phyloP scores from a whole-genome alignment of 2,329 filamentous ascomycete genomes.

The Cladophialophora chaetospira region DNA sequence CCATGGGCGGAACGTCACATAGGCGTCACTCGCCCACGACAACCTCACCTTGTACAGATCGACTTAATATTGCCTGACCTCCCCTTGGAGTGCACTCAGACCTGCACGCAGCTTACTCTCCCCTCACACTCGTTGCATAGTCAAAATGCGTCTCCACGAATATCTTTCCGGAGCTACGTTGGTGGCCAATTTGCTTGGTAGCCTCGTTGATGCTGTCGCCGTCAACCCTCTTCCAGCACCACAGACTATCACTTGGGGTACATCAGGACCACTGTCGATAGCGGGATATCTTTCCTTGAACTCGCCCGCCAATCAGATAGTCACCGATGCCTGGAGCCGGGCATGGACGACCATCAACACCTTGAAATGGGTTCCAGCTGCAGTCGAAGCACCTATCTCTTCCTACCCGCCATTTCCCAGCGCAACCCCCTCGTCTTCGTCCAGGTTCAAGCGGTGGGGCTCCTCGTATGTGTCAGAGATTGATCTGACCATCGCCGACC shows the following conservation, averaged over 20 bases:
- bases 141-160: conserved; percentile 8
- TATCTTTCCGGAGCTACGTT: background rate
- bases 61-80: conserved; percentile 1
- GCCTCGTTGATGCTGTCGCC: conserved; percentile 43
- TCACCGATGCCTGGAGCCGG: conserved; percentile 54
- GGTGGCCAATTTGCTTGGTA: background rate
- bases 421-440: conserved; percentile 40
- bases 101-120: background rate
- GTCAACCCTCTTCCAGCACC: conserved; percentile 60
- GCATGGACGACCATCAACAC: conserved; percentile 51
- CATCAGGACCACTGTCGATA: conserved; percentile 52
- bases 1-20: conserved; percentile 6
- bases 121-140: background rate
- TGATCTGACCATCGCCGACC: conserved; percentile 50
- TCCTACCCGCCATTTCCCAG: conserved; percentile 56
- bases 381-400: conserved; percentile 54
- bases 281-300: conserved; percentile 43
- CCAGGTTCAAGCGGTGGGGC: conserved; percentile 13
- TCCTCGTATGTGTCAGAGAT: conserved; percentile 46
- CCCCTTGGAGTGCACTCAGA: background rate
- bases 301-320: conserved; percentile 41
- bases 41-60: background rate
- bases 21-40: no score
- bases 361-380: conserved; percentile 58
- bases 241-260: conserved; percentile 55